These are phyloP conservation scores for Mentha longifolia DNA, from an alignment of 257 asterid genomes.

Conservation along the genomic window DNA sequence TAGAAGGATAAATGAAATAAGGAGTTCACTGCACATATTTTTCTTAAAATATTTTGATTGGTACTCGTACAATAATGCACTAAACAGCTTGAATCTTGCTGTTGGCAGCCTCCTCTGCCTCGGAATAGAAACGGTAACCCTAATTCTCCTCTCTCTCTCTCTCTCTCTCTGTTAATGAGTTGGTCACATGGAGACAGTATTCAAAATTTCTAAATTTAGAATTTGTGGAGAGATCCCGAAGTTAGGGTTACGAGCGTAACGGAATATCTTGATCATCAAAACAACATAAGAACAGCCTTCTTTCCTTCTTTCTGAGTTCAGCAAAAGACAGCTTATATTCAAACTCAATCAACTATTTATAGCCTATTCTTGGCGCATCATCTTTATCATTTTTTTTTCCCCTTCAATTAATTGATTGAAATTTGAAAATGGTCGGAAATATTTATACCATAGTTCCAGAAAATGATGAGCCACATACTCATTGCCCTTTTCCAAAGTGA, in stretches of 20 bases:
- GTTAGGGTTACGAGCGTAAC: constrained; percentile 13
- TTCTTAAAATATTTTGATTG: background rate
- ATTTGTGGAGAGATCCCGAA: constrained; percentile 25
- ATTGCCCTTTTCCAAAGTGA: too few species aligned
- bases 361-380: background rate
- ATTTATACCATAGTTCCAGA: too few species aligned
- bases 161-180: background rate
- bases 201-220: constrained; percentile 11
- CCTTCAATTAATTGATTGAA: too few species aligned
- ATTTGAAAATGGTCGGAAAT: too few species aligned
- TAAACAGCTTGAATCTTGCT: background rate
- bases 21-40: too few species aligned
- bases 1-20: background rate
- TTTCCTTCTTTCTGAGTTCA: background rate
- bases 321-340: background rate
- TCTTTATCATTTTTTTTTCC: too few species aligned
- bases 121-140: background rate
- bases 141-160: background rate
- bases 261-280: background rate
- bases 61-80: background rate
- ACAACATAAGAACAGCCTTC: too few species aligned
- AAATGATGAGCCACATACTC: too few species aligned
- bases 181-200: background rate
- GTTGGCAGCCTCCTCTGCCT: background rate
- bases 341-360: background rate